Evolutionary conservation across 208 protist genomes (phyloP).

Genomic region (Spongospora subterranea): DNA sequence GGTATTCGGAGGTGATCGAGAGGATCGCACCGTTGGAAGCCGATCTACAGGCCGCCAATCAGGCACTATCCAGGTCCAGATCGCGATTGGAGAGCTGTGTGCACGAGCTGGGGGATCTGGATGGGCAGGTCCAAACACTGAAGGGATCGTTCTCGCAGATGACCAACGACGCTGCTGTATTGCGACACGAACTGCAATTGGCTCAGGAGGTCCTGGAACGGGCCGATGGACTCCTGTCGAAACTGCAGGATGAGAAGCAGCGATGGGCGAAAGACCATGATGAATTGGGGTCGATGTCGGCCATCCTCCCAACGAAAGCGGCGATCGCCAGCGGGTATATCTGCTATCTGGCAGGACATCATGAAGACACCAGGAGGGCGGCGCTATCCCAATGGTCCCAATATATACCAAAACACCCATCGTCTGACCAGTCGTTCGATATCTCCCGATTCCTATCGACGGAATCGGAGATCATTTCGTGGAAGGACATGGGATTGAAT

Average conservation of each 20-base stretch:
- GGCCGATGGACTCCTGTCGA: slow-evolving; percentile 88
- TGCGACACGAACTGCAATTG: slow-evolving; percentile 86
- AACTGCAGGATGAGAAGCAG: slow-evolving; percentile 89
- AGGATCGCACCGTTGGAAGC: slow-evolving; percentile 80
- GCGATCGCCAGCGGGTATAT: slow-evolving; percentile 80
- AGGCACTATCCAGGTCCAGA: slow-evolving; percentile 29
- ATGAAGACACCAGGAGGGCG: slow-evolving; percentile 60
- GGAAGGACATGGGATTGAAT: slow-evolving; percentile 92
- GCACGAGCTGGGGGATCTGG: slow-evolving; percentile 83
- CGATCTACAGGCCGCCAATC: slow-evolving; percentile 76
- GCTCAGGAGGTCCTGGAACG: slow-evolving; percentile 84
- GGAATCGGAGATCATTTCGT: slow-evolving; percentile 90
- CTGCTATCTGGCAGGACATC: slow-evolving; percentile 83
- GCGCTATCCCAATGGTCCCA: slow-evolving; percentile 79
- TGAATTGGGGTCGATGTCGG: slow-evolving; percentile 77
- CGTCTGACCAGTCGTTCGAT: slow-evolving; percentile 80
- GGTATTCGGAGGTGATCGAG: slow-evolving; percentile 93
- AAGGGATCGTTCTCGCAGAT: slow-evolving; percentile 87
- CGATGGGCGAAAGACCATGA: slow-evolving; percentile 87
- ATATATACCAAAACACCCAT: slow-evolving; percentile 68
- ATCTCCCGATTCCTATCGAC: slow-evolving; percentile 89
- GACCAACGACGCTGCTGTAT: slow-evolving; percentile 88
- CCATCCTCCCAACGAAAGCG: slow-evolving; percentile 74
- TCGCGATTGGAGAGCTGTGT: slow-evolving; percentile 63
- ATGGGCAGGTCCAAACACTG: slow-evolving; percentile 87